Evolutionary conservation across 768 basidiomycete species (phyloP), one percentile per base, ranked within the genome.

Genomic region (Russula griseocarnosa): DNA sequence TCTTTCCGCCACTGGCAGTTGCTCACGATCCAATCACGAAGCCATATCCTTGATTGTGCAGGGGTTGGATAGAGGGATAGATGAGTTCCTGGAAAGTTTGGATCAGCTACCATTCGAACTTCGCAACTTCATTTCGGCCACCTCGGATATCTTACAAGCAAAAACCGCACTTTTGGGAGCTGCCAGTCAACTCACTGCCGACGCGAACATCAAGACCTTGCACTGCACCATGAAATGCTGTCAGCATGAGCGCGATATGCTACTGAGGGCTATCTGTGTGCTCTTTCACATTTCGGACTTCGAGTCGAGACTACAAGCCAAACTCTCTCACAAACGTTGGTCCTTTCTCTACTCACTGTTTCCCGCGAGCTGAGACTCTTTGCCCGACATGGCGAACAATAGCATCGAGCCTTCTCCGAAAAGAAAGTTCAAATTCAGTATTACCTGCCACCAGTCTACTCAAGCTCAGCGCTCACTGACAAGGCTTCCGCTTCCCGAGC

Each of bases 251-350:
- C 59, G 64, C 11, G 60, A 65, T 26, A 52, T 44, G 16, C 10
- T 65, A 3, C n/a, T 65, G 32, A 52, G 54, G 55, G 55, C 64
- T 13, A 52, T 65, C 49, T 60, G 60, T n/a, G 59, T 65, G 24
- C 46, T 60, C 20, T 42, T 65, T 11, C 55, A 65, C 24, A 52
- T 61, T 44, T 30, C 42, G 7, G 64, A 65, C 28, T 51, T 65
- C 5, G 64, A 60, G 42, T 55, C 64, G 20, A 61, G 5, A n/a
- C 14, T 61, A n/a, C 64, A 57, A 38, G 55, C 40, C 22, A 65
- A 61, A 46, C 7, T 52, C 2, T 52, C 50, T 7, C n/a, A 22
- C 42, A 61, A 65, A 46, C 32, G 64, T 65, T 50, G 3, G 64
- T 52, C n/a, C 26, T 38, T n/a, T 46, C 22, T 14, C 24, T 28